Evolutionary conservation across 371 early-diverging fungal genomes (phyloP).

Genomic region (Rhizomucor pusillus): DNA sequence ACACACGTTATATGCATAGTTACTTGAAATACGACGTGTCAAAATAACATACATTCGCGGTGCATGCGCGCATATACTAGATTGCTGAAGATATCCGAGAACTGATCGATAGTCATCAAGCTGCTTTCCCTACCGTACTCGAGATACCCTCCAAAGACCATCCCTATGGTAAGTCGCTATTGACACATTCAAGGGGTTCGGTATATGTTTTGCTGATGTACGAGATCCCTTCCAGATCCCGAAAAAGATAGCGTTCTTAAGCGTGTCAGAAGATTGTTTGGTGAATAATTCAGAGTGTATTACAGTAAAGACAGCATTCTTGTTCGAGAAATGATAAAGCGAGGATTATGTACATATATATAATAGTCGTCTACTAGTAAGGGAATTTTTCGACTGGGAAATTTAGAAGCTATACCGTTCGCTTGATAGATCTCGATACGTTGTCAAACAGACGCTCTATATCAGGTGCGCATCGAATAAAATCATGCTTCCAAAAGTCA

Average conservation of each 20-base stretch:
- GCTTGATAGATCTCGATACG: conserved; percentile 53
- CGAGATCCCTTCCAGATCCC: conserved; percentile 45
- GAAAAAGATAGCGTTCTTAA: conserved; percentile 95
- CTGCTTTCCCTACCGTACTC: conserved; percentile 94
- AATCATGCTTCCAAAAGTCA: conserved; percentile 83
- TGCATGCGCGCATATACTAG: conserved; percentile 33
- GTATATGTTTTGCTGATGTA: conserved; percentile 1
- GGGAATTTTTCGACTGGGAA: no score
- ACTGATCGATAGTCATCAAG: conserved; percentile 84
- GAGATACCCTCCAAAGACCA: conserved; percentile 99
- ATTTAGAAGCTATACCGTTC: no score
- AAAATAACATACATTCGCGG: not conserved
- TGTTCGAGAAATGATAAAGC: no score
- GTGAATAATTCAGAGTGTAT: conserved; percentile 52
- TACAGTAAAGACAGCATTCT: conserved; percentile 3
- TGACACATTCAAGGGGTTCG: conserved; percentile 23
- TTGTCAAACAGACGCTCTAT: conserved; percentile 73
- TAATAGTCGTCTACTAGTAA: not conserved
- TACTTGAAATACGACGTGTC: no score
- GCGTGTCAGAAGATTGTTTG: conserved; percentile 91
- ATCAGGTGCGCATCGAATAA: conserved; percentile 71
- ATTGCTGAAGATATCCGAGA: conserved; percentile 93
- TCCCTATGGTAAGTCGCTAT: conserved; percentile 75
- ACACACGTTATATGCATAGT: not conserved
- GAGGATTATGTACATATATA: conserved; percentile 2